phyloP scores from a whole-genome alignment of 495 filamentous ascomycete species.

The Xylaria sp. region DNA sequence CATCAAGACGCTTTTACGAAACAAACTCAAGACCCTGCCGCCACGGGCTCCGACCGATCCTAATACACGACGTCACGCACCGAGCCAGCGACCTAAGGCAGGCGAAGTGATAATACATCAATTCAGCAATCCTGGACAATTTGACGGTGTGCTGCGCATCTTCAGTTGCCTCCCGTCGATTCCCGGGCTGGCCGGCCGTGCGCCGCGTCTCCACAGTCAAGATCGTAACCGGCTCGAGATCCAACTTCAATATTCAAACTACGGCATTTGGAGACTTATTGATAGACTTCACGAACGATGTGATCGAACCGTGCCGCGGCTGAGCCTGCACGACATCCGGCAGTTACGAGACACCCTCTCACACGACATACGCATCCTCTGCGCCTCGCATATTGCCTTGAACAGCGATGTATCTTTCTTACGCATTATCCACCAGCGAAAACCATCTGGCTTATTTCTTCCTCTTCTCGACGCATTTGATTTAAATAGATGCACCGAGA shows the following conservation, averaged over 20 bases:
- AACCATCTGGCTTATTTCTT: background rate
- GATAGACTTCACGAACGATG: background rate
- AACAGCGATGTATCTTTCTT: background rate
- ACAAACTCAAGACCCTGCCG: background rate
- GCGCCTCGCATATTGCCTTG: conserved; percentile 10
- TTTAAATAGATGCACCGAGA: background rate
- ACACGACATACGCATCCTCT: background rate
- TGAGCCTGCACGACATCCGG: background rate
- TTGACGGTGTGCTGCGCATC: conserved; percentile 3
- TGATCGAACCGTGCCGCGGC: background rate
- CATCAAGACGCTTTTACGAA: background rate
- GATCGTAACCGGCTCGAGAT: conserved; percentile 1
- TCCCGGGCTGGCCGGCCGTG: background rate
- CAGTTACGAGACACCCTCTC: conserved; percentile 2
- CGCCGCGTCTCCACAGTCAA: background rate
- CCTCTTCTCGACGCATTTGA: background rate
- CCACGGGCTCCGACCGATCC: background rate
- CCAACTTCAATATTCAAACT: background rate
- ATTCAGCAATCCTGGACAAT: background rate
- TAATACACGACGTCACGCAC: no score
- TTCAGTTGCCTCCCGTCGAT: conserved; percentile 9
- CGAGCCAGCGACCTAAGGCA: background rate
- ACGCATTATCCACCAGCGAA: background rate
- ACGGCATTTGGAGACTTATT: background rate
- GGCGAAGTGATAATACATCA: background rate